Evolutionary conservation across 2,329 filamentous ascomycete species (phyloP).

Genomic region (Venturiaceae sp.): DNA sequence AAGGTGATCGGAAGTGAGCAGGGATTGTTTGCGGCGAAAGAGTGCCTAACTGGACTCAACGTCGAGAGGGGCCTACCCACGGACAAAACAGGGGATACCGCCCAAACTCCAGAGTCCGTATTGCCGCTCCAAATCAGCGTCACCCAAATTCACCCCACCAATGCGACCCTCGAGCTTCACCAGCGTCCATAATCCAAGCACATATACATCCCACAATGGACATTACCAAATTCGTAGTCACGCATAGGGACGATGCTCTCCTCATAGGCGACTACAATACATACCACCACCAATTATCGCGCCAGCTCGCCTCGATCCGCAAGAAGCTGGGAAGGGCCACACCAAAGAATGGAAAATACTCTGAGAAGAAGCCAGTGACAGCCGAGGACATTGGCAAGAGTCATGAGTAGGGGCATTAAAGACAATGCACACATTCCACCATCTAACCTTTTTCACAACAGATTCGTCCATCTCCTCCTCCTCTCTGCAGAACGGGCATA

Average conservation of each 20-base stretch:
- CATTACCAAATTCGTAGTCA: constrained; percentile 75
- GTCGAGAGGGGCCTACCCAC: no score
- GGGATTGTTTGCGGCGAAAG: no score
- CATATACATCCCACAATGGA: constrained; percentile 61
- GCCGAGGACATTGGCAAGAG: constrained; percentile 66
- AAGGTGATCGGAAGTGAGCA: no score
- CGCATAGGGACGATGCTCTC: constrained; percentile 71
- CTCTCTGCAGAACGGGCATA: constrained; percentile 84
- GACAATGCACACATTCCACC: not conserved
- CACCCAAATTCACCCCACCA: no score
- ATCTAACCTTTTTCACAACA: constrained; percentile 23
- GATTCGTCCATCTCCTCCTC: constrained; percentile 69
- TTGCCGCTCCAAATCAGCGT: no score
- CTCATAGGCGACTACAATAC: constrained; percentile 81
- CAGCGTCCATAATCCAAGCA: no score
- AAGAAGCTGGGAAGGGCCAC: constrained; percentile 79
- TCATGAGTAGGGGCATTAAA: constrained; percentile 54
- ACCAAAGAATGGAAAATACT: constrained; percentile 79
- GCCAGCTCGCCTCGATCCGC: constrained; percentile 71
- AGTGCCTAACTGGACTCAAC: no score
- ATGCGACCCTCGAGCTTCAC: no score
- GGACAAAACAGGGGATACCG: no score
- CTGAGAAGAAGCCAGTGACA: constrained; percentile 58
- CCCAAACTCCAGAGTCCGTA: no score
- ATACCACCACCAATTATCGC: constrained; percentile 71